A percentile compares a stretch with the other conserved stretches of the same genome.
These are phyloP conservation scores for Paramyrothecium sp. DNA, from an alignment of 2,329 filamentous ascomycete genomes.

Conservation along the genomic window DNA sequence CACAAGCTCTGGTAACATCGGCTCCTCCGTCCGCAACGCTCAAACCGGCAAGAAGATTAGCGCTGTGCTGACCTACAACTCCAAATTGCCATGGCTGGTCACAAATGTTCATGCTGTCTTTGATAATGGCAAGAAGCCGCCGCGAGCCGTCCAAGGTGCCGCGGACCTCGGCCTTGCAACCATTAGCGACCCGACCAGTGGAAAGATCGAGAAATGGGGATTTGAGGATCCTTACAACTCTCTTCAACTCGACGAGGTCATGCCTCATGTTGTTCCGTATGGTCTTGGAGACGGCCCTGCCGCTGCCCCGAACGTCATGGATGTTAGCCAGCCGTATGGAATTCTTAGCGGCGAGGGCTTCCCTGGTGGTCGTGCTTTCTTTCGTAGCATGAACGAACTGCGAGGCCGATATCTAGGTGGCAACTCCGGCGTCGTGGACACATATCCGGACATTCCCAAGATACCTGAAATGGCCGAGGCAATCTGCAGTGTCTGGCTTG, in stretches of 20 bases:
- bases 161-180: slow-evolving; percentile 77
- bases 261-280: slow-evolving; percentile 71
- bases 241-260: slow-evolving; percentile 74
- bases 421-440: slow-evolving; percentile 58
- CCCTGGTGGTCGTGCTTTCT: slow-evolving; percentile 79
- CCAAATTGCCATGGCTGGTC: slow-evolving; percentile 75
- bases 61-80: slow-evolving; percentile 82
- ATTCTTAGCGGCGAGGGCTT: slow-evolving; percentile 84
- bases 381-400: slow-evolving; percentile 70
- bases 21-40: slow-evolving; percentile 47
- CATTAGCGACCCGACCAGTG: slow-evolving; percentile 74
- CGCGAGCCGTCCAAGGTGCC: slow-evolving; percentile 80
- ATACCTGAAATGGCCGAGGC: slow-evolving; percentile 69
- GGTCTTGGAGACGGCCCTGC: slow-evolving; percentile 78
- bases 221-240: slow-evolving; percentile 72
- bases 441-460: slow-evolving; percentile 72
- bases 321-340: slow-evolving; percentile 82
- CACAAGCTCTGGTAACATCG: slow-evolving; percentile 49
- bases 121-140: slow-evolving; percentile 67
- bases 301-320: slow-evolving; percentile 82
- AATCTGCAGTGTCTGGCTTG: slow-evolving; percentile 83
- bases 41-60: slow-evolving; percentile 63
- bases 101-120: slow-evolving; percentile 81
- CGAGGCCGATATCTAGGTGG: slow-evolving; percentile 71
- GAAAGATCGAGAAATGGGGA: slow-evolving; percentile 80